Base-by-base conservation (phyloP, 2,329 filamentous ascomycete species). In the Dothistroma pini region DNA sequence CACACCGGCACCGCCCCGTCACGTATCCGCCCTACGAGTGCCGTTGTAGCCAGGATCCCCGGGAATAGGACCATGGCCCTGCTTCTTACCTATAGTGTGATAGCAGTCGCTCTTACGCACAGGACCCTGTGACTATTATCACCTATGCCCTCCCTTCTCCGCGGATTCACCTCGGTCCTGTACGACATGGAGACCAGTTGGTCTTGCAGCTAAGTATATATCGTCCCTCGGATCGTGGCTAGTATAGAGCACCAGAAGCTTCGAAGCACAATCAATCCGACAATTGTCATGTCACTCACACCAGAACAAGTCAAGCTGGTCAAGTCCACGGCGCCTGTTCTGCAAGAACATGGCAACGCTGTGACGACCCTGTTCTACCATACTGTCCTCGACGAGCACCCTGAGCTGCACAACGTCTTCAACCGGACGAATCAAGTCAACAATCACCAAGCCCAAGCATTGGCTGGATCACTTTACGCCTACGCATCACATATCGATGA, bases 361-460 rank as follows among this genome's bases (percentile, higher is more conserved):
- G 89, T 92, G 73, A 87, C 88, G 6, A 81, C 80, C n/a, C 81
- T 83, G 66, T 91, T 93, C 78, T 92, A 93, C 79, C 79, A 80
- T 63, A 86, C 84, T 70, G 84, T 92, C 79, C 78, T 92, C 25
- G 72, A 72, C 11, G 84, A 85, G 44, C 80, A 90, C 62, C 88
- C 88, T 0, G 82, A 85, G 50, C 82, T 92, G 34, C 84, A 86
- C 68, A 83, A 86, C 74, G 79, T 88, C 75, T 91, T 92, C 82
- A 91, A 91, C 74, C 78, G 83, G 55, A 82, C 86, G 7, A 86
- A 89, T 67, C 89, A 92, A 75, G 76, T 78, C 50, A 89, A 83
- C 5, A 86, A 87, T 38, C 84, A 85, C 59, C 89, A 93, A 72
- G 82, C 87, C 4, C 78, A 80, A n/a, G 89, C 89, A 1, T 83